Base-by-base conservation (phyloP, 1,284 basidiomycete genomes). In the Macrocybe sp. region DNA sequence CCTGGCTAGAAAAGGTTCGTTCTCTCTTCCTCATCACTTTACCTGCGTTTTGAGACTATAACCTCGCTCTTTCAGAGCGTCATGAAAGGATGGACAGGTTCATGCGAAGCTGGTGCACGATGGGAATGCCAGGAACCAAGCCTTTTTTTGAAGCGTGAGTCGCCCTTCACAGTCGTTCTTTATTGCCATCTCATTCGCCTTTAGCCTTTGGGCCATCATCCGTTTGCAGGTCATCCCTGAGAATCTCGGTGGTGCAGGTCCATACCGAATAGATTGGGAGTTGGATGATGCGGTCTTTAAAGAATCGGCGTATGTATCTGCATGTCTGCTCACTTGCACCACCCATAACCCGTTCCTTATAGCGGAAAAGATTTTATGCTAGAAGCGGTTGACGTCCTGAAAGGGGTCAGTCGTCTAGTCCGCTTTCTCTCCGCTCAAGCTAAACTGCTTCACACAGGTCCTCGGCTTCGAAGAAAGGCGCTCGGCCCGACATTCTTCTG, bases 291-390 rank as follows among this genome's bases (percentile, higher is more conserved):
- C 86, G 32, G 85, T 90, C 30, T 86, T 89, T 67, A 86, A 87
- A 60, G 87, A 90, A 66, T 76, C 87, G 56, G 87, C 84, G 86
- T 88, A 72, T 73, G 86, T 78, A 34, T 30, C 31, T 39, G 16
- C 28, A 33, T 41, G 36, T 22, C 32, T 29, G 36, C 37, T 50
- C 41, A 22, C 38, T 49, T 31, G 43, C 35, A 37, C 37, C 16
- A 50, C 53, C 41, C 28, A 46, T 59, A 39, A 53, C 46, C 22
- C 44, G 29, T 55, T 51, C 59, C 49, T 47, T 55, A 50, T 64
- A 89, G 87, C 61, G 87, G 87, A 51, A 89, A 88, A 67, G 81
- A 88, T 55, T 89, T 90, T 60, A 89, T 90, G 84, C 70, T 85
- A 39, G 87, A 89, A 65, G 85, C 85, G 10, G 81, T 89, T 49